Percentiles rank a stretch among this genome's conserved stretches.
phyloP scores from a whole-genome alignment of 192 early-diverging fungal genomes.

The Geranomyces variabilis region DNA sequence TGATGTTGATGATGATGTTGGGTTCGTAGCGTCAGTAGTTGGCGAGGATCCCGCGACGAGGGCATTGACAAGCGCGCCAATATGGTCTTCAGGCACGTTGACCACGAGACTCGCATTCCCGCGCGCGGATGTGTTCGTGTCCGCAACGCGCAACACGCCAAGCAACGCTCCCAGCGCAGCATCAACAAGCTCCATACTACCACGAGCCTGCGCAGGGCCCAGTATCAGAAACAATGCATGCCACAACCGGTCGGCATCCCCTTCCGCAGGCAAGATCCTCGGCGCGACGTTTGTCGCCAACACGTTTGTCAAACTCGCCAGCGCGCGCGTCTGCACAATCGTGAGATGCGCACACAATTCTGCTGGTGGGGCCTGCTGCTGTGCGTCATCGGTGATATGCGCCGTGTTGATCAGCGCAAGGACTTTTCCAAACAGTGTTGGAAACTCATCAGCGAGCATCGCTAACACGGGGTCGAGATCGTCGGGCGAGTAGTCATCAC shows the following conservation, averaged over 20 bases:
- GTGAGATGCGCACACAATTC: conserved; percentile 1
- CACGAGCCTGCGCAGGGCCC: not conserved
- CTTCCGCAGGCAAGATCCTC: not conserved
- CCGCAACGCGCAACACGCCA: not conserved
- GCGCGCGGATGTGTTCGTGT: not conserved
- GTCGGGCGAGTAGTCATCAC: not conserved
- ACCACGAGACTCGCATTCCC: not conserved
- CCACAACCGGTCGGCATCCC: conserved; percentile 1
- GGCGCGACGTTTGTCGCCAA: not conserved
- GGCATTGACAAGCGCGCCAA: conserved; percentile 1
- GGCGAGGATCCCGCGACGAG: conserved; percentile 1
- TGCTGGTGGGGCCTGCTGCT: not conserved
- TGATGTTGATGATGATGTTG: not conserved
- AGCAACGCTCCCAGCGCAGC: not conserved
- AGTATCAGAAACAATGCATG: conserved; percentile 7
- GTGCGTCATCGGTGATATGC: not conserved
- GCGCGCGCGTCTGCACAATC: conserved; percentile 20
- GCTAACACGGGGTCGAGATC: not conserved
- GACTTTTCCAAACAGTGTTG: conserved; percentile 8
- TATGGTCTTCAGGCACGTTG: not conserved
- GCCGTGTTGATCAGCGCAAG: not conserved
- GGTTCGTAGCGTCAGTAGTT: not conserved
- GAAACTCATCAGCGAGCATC: conserved; percentile 2
- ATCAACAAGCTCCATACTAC: conserved; percentile 9
- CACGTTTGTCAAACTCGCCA: conserved; percentile 12